Percentiles rank a stretch among this genome's conserved stretches.
phyloP scores from a whole-genome alignment of 164 flowering plant species.

The Saururus chinensis region DNA sequence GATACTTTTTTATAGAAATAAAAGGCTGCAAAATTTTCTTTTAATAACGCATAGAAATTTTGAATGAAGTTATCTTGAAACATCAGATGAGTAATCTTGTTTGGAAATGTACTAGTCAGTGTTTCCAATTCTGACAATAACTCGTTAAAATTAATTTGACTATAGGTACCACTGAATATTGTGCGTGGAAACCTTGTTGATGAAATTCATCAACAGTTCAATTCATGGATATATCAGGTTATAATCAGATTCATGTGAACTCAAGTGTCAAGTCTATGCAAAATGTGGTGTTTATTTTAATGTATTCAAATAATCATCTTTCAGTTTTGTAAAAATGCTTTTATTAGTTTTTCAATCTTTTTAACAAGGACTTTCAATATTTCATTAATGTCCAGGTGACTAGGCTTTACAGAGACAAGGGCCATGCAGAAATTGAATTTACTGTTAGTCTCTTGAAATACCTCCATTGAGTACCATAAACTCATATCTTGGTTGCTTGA shows the following conservation, averaged over 20 bases:
- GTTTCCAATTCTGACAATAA: neutral
- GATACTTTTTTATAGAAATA: no score
- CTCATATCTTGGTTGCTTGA: neutral
- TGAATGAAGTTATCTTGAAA: no score
- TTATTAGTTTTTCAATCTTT: neutral
- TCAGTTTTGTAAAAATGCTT: neutral
- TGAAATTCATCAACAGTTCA: slow-evolving; percentile 75
- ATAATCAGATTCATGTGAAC: neutral
- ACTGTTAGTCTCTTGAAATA: slow-evolving; percentile 39
- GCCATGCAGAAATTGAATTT: slow-evolving; percentile 79
- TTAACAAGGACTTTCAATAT: neutral
- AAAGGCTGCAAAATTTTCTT: no score
- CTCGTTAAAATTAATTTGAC: neutral
- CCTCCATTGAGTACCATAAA: neutral
- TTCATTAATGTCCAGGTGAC: slow-evolving; percentile 36
- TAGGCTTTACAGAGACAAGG: slow-evolving; percentile 75
- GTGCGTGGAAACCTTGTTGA: slow-evolving; percentile 64
- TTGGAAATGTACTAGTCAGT: neutral
- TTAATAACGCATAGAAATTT: no score
- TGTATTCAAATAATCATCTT: neutral
- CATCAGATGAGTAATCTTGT: no score
- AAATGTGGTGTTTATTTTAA: neutral
- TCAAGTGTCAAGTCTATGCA: no score
- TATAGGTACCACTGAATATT: slow-evolving; percentile 54
- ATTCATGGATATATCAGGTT: slow-evolving; percentile 87